Evolutionary conservation across 371 early-diverging fungal species (phyloP).

Genomic region (Mortierella sp.): DNA sequence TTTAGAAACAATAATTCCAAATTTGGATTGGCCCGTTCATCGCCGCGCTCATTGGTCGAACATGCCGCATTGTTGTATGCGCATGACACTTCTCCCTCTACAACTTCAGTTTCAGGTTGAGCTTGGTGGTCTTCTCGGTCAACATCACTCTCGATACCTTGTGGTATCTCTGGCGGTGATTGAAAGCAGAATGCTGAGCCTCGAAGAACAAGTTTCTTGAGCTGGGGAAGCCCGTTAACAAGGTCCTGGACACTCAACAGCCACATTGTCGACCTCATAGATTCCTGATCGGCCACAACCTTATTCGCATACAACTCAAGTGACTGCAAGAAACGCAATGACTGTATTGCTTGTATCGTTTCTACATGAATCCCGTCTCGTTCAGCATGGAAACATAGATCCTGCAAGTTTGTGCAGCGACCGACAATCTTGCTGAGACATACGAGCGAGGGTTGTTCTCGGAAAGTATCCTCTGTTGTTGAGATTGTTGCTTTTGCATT

Average conservation of each 20-base stretch:
- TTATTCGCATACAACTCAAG: conserved; percentile 24
- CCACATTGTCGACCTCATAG: neutral
- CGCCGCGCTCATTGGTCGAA: neutral
- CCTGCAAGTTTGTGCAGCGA: conserved; percentile 17
- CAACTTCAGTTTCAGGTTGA: neutral
- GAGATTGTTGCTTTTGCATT: neutral
- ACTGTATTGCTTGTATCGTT: conserved; percentile 15
- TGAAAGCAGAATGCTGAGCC: conserved; percentile 34
- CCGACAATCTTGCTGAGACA: conserved; percentile 26
- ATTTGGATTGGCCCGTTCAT: neutral
- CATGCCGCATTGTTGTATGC: neutral
- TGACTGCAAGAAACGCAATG: conserved; percentile 9
- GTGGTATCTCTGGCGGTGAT: neutral
- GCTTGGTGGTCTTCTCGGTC: neutral
- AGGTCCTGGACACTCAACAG: conserved; percentile 17
- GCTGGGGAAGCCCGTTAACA: conserved; percentile 11
- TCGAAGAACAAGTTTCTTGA: conserved; percentile 20
- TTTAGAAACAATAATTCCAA: too few species aligned
- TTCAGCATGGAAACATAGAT: conserved; percentile 18
- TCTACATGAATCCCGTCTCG: conserved; percentile 16
- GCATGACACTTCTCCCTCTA: neutral
- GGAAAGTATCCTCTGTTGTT: neutral
- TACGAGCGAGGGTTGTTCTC: conserved; percentile 7
- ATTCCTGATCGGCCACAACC: conserved; percentile 9
- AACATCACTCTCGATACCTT: neutral